These are phyloP conservation scores for Solanum corneliomulleri DNA, from an alignment of 257 asterid species.

Conservation along the genomic window DNA sequence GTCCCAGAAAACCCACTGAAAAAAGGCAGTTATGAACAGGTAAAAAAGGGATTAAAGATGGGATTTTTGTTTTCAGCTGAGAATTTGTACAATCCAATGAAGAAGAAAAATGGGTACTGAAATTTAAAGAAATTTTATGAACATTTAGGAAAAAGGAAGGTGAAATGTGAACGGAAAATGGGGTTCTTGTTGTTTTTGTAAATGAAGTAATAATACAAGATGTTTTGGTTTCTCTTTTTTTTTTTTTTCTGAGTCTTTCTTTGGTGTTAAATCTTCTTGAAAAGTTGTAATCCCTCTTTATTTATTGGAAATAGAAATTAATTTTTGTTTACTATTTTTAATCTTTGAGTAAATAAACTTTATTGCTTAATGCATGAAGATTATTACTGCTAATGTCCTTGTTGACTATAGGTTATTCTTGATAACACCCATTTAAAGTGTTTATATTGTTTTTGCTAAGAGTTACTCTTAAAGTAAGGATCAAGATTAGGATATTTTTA, in stretches of 20 bases:
- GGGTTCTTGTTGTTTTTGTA: slow-evolving; percentile 30
- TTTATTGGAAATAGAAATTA: neutral
- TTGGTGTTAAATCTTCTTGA: neutral
- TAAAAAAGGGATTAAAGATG: slow-evolving; percentile 24
- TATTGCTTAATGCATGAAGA: slow-evolving; percentile 1
- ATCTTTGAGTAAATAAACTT: neutral
- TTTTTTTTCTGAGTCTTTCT: neutral
- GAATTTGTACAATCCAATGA: slow-evolving; percentile 52
- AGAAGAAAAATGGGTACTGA: slow-evolving; percentile 27
- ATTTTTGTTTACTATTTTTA: neutral
- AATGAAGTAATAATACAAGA: slow-evolving; percentile 32
- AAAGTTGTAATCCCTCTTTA: neutral
- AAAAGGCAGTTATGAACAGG: slow-evolving; percentile 21
- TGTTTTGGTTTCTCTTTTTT: slow-evolving; percentile 9
- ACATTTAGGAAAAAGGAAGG: slow-evolving; percentile 54
- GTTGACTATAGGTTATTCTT: slow-evolving; percentile 32
- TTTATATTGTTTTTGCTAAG: neutral
- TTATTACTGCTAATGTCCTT: slow-evolving; percentile 13
- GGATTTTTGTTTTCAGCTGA: slow-evolving; percentile 21
- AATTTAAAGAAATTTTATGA: slow-evolving; percentile 51
- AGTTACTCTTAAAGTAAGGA: neutral
- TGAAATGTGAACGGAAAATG: slow-evolving; percentile 49
- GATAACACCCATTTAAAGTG: neutral
- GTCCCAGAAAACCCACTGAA: slow-evolving; percentile 46
- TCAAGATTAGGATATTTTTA: neutral